Evolutionary conservation across 345 rosid genomes (phyloP).

Genomic region (Gossypium rotundifolium): DNA sequence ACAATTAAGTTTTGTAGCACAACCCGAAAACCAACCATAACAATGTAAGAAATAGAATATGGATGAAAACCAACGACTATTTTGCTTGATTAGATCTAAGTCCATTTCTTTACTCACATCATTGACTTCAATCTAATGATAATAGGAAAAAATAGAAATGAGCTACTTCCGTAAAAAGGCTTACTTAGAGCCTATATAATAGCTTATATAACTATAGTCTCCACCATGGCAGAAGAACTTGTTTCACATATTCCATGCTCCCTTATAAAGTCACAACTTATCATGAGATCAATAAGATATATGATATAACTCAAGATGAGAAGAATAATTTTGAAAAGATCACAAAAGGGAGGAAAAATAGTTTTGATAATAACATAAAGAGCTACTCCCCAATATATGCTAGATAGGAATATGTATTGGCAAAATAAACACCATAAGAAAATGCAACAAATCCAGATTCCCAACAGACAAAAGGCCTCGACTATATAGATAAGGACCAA

Average conservation of each 20-base stretch:
- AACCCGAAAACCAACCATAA: neutral
- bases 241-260: conserved; percentile 1
- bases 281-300: neutral
- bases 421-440: neutral
- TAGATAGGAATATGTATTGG: neutral
- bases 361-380: neutral
- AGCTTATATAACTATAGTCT: neutral
- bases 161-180: neutral
- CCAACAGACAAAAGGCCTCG: neutral
- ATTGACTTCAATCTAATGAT: conserved; percentile 79
- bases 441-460: conserved; percentile 6
- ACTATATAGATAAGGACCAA: neutral
- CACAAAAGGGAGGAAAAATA: neutral
- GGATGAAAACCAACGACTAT: conserved; percentile 53
- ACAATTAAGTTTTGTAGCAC: neutral
- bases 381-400: neutral
- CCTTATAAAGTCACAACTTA: neutral
- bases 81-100: conserved; percentile 93
- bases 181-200: neutral
- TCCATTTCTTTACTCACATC: conserved; percentile 99
- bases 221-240: neutral
- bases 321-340: neutral
- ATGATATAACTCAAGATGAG: neutral
- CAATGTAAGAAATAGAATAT: conserved; percentile 2
- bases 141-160: neutral